Percentiles rank a stretch among this genome's conserved stretches.
Conservation (phyloP, 495 filamentous ascomycete species). For the Lasiosphaeria hispida region DNA sequence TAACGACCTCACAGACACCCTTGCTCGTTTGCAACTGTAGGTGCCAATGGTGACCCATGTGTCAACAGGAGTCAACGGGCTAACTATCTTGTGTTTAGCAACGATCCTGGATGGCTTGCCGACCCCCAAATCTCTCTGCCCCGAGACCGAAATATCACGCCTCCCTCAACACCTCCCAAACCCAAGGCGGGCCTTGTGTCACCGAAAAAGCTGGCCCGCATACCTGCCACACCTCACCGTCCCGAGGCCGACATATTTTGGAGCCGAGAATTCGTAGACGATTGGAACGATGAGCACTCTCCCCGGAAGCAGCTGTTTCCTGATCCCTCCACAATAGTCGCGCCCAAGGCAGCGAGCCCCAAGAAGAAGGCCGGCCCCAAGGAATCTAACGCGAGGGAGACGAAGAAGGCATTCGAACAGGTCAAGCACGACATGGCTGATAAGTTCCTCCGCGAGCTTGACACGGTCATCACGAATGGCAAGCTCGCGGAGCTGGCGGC, state of each 20-base stretch:
- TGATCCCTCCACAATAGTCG: constrained; percentile 26
- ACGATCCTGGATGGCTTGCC: no score
- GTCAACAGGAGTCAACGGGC: no score
- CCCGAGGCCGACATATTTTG: constrained; percentile 78
- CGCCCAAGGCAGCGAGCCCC: constrained; percentile 50
- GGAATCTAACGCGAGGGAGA: constrained; percentile 20
- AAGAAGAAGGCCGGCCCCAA: constrained; percentile 15
- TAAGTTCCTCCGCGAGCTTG: constrained; percentile 70
- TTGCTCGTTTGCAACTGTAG: constrained; percentile 26
- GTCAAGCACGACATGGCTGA: constrained; percentile 65
- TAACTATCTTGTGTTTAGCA: no score
- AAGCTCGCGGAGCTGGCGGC: constrained; percentile 58
- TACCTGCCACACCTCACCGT: constrained; percentile 50
- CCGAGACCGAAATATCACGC: constrained; percentile 9
- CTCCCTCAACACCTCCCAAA: constrained; percentile 30
- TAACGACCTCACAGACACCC: constrained; percentile 23
- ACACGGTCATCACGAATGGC: constrained; percentile 62
- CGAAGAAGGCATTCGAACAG: constrained; percentile 64
- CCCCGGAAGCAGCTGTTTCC: constrained; percentile 54
- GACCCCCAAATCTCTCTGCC: no score
- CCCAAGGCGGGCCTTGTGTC: constrained; percentile 28
- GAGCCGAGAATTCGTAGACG: constrained; percentile 69
- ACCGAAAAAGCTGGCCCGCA: constrained; percentile 37
- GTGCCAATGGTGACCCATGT: background rate
- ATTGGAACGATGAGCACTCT: constrained; percentile 80